These are phyloP conservation scores for Psidium guajava DNA, from an alignment of 345 rosid genomes.

Conservation along the genomic window DNA sequence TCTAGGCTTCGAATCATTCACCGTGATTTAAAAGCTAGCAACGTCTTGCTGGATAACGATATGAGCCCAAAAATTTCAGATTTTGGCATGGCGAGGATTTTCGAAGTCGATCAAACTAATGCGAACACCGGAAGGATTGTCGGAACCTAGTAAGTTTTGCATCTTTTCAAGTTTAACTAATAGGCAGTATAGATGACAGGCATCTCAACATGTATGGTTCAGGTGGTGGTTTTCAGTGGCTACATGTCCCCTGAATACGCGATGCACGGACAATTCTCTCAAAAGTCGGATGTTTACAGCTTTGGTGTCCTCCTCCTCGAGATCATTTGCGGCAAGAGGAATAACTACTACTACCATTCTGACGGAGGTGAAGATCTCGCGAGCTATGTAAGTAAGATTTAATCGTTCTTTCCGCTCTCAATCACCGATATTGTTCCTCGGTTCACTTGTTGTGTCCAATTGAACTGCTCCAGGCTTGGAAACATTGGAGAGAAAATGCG, in stretches of 20 bases:
- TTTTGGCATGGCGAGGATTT: constrained; percentile 13
- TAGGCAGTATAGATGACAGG: fast-evolving
- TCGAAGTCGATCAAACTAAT: constrained; percentile 1
- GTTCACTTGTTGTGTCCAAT: background rate
- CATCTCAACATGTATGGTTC: background rate
- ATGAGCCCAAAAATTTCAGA: constrained; percentile 22
- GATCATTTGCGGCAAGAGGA: constrained; percentile 18
- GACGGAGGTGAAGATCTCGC: background rate
- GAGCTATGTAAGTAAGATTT: background rate
- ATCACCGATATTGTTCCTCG: background rate
- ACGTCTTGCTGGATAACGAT: constrained; percentile 4
- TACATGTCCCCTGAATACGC: constrained; percentile 36
- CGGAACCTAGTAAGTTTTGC: constrained; percentile 15
- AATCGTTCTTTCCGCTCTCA: background rate
- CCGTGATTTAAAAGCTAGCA: constrained; percentile 12
- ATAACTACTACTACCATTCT: constrained; percentile 6
- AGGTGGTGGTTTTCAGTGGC: constrained; percentile 8
- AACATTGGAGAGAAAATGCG: background rate
- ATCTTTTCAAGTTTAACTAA: background rate
- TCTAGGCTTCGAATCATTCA: constrained; percentile 12
- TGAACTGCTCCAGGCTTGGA: background rate
- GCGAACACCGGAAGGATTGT: background rate
- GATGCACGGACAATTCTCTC: constrained; percentile 11
- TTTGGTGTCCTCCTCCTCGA: constrained; percentile 10
- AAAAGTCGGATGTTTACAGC: constrained; percentile 26